Base-by-base conservation (phyloP, 1,284 basidiomycete species). In the Trichosporon faecale region DNA sequence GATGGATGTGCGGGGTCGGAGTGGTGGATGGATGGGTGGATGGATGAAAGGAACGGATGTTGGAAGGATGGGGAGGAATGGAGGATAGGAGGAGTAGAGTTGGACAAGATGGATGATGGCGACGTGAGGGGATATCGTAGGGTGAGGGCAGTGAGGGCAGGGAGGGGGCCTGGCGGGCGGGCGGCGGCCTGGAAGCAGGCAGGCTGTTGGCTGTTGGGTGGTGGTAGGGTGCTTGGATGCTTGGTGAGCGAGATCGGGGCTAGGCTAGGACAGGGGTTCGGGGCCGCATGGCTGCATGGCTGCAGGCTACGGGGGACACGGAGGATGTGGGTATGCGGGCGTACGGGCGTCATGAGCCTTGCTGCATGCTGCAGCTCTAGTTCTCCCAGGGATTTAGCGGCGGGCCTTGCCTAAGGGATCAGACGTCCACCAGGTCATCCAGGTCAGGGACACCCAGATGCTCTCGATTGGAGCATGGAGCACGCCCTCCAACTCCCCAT, bases 11-110 rank as follows among this genome's bases (percentile, higher is more conserved):
- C 67, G 70, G 44, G 40, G 35, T 37, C 40, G 65, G 37, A 9
- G 25, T n/a, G 31, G 64, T 29, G 40, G 40, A 12, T 61, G 68
- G 40, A 40, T 71, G 21, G 49, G 12, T 44, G 70, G 69, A 64
- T 71, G 70, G 69, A 66, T 61, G 65, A 68, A 67, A 35, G 67
- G 49, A 40, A 60, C 64, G 63, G 40, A 25, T 14, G 35, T 25
- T 23, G 72, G 31, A 60, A 37, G 64, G 44, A 11, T 18, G 44
- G 44, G 49, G 49, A 52, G 21, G n/a, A 23, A 52, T 52, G 49
- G 23, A 23, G 65, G 29, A 16, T 29, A n/a, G 63, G 7, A n/a
- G n/a, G 44, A 55, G 46, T 27, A 14, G 33, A 35, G 35, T 31
- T 61, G 57, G 57, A 9, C 55, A 60, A 23, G 35, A 60, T 55